phyloP scores from a whole-genome alignment of 495 filamentous ascomycete species.

The Neurospora sp. region DNA sequence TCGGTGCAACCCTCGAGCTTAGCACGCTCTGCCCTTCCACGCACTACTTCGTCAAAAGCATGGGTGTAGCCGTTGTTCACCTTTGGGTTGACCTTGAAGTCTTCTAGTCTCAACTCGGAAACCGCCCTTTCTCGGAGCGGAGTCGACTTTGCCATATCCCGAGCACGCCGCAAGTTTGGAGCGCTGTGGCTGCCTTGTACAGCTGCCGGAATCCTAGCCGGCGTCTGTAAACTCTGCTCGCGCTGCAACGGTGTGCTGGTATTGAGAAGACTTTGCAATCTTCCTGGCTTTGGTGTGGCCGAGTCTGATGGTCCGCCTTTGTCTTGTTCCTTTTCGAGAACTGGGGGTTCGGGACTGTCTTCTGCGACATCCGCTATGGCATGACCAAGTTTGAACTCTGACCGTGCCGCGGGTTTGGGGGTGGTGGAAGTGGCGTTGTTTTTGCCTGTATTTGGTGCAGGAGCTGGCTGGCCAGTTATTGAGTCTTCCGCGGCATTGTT shows the following conservation, averaged over 20 bases:
- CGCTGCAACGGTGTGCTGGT: background rate
- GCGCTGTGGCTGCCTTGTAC: background rate
- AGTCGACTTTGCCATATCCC: constrained; percentile 19
- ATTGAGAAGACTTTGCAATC: constrained; percentile 10
- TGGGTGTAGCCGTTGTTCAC: constrained; percentile 62
- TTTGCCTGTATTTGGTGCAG: background rate
- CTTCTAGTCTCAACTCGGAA: constrained; percentile 41
- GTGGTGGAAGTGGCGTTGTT: background rate
- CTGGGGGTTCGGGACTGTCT: background rate
- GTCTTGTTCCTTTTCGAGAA: background rate
- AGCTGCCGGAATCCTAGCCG: background rate
- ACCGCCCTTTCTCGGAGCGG: constrained; percentile 44
- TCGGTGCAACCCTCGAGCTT: constrained; percentile 71
- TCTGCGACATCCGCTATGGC: background rate
- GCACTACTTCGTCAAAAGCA: constrained; percentile 67
- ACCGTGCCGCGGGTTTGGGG: background rate
- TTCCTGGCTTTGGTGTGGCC: background rate
- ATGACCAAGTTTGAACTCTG: background rate
- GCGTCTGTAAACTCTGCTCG: background rate
- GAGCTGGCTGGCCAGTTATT: background rate
- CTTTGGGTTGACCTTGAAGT: constrained; percentile 80
- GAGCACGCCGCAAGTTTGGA: background rate
- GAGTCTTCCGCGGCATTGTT: background rate
- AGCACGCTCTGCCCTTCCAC: constrained; percentile 61
- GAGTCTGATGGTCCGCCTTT: background rate